A percentile compares a stretch with the other conserved stretches of the same genome.
These are phyloP conservation scores for Naganishia sp. DNA, from an alignment of 1,284 basidiomycete species.

Conservation along the genomic window DNA sequence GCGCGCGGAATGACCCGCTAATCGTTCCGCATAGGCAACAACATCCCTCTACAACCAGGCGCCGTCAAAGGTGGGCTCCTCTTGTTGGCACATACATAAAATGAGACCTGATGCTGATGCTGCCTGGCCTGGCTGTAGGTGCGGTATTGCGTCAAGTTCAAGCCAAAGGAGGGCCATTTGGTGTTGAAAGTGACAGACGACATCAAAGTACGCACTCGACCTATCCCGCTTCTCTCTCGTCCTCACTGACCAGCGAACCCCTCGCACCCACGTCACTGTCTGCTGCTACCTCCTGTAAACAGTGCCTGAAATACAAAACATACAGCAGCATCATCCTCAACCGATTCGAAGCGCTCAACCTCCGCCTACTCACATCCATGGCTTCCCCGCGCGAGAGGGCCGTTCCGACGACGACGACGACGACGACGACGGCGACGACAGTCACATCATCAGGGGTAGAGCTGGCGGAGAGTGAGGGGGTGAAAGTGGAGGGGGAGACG, in stretches of 20 bases:
- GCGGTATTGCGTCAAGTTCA: constrained; percentile 86
- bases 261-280: not conserved
- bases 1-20: not conserved
- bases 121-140: no score
- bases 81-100: not conserved
- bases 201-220: constrained; percentile 64
- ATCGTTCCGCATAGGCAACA: constrained; percentile 61
- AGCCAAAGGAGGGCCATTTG: constrained; percentile 73
- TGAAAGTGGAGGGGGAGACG: constrained; percentile 26
- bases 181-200: constrained; percentile 90
- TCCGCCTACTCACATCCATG: constrained; percentile 50
- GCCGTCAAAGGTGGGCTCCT: constrained; percentile 65
- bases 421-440: constrained; percentile 19
- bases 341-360: constrained; percentile 87
- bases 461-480: constrained; percentile 35
- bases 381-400: constrained; percentile 16
- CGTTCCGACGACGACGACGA: not conserved
- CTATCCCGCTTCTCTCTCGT: not conserved
- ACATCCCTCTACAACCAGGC: constrained; percentile 75
- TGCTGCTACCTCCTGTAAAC: constrained; percentile 23
- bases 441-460: constrained; percentile 31
- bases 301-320: constrained; percentile 95
- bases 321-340: constrained; percentile 89
- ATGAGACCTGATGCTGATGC: no score
- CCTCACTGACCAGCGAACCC: not conserved